Evolutionary conservation across 257 asterid genomes (phyloP).

Genomic region (Solanum clarkiae): DNA sequence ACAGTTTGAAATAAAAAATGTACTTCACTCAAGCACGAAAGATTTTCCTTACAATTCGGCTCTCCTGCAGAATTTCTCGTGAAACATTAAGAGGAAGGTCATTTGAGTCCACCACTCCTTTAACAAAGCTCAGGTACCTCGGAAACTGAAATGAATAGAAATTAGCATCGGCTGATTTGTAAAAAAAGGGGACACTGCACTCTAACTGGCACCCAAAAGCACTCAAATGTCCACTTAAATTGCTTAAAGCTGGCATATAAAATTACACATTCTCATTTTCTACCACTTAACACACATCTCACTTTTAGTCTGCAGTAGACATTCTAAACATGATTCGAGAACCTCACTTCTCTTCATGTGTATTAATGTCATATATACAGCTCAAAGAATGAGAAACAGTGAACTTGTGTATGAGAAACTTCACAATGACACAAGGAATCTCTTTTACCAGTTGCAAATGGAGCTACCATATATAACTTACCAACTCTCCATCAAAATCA

Average conservation of each 20-base stretch:
- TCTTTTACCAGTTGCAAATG: not conserved
- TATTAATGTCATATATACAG: not conserved
- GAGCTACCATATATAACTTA: constrained; percentile 12
- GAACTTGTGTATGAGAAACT: not conserved
- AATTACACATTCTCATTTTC: not conserved
- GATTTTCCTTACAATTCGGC: constrained; percentile 71
- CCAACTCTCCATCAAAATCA: constrained; percentile 99
- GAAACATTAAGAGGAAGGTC: constrained; percentile 99
- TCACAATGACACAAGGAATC: not conserved
- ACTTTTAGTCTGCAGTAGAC: not conserved
- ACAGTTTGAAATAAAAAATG: not conserved
- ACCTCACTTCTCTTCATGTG: not conserved
- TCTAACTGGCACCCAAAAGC: not conserved
- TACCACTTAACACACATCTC: not conserved
- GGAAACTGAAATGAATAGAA: constrained; percentile 62
- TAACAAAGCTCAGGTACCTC: constrained; percentile 95
- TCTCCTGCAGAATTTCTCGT: constrained; percentile 97
- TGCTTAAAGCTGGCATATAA: not conserved
- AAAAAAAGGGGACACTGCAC: not conserved
- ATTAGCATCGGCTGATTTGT: not conserved
- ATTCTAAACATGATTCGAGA: not conserved
- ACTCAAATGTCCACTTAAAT: not conserved
- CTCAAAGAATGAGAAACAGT: not conserved
- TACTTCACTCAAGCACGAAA: not conserved
- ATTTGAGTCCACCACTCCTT: constrained; percentile 94